phyloP scores from a whole-genome alignment of 371 early-diverging fungal genomes.

The Batkoa obscura region DNA sequence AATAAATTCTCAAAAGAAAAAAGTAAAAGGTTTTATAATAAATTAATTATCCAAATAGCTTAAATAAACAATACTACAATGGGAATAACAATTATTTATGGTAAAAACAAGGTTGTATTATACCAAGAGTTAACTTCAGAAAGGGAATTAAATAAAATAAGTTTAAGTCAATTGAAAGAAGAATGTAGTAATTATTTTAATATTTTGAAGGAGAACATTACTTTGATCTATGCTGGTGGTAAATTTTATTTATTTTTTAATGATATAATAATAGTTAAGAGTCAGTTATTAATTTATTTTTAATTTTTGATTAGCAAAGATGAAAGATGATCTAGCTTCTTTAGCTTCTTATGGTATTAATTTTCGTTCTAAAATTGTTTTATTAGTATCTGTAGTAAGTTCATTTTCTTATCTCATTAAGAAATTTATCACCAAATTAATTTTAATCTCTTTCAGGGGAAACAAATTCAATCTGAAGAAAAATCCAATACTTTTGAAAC shows the following conservation, averaged over 20 bases:
- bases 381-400: not conserved
- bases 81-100: no score
- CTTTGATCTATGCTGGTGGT: not conserved
- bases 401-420: no score
- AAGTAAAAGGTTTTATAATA: no score
- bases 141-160: not conserved
- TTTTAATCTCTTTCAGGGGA: no score
- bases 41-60: no score
- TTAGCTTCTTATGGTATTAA: slow-evolving; percentile 4
- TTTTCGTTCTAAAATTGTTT: not conserved
- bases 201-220: not conserved
- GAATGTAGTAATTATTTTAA: not conserved
- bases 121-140: no score
- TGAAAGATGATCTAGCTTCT: slow-evolving; percentile 2
- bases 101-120: no score
- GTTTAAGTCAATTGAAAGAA: not conserved
- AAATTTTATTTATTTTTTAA: not conserved
- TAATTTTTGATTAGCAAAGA: not conserved
- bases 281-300: not conserved
- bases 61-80: no score
- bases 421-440: no score
- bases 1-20: no score
- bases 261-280: not conserved
- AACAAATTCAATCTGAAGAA: no score
- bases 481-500: no score